Percentiles rank a stretch among this genome's conserved stretches.
phyloP scores from a whole-genome alignment of 805 yeast genomes.

The Yarrowia bubula region DNA sequence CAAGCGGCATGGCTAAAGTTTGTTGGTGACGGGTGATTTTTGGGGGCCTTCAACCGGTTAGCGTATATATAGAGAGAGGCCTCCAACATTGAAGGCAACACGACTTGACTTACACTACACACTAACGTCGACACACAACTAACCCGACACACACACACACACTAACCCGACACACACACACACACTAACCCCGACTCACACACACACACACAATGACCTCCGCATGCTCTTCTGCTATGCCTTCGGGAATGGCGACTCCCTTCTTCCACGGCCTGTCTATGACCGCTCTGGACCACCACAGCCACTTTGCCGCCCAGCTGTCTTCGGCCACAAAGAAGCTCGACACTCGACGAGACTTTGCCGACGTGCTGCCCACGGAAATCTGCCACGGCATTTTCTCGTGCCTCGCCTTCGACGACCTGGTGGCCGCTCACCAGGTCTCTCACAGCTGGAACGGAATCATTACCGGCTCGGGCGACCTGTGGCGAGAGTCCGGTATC shows the following conservation, averaged over 20 bases:
- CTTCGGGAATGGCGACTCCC: constrained; percentile 21
- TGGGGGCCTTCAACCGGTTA: too few species aligned
- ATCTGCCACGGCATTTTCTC: constrained; percentile 11
- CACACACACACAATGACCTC: background rate
- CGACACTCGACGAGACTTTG: constrained; percentile 1
- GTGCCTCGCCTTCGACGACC: constrained; percentile 15
- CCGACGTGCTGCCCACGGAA: constrained; percentile 16
- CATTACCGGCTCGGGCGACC: background rate
- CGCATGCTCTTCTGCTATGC: background rate
- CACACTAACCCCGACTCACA: background rate
- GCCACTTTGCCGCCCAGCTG: constrained; percentile 10
- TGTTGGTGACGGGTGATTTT: background rate
- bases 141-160: background rate
- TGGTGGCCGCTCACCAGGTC: constrained; percentile 9
- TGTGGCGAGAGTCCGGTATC: constrained; percentile 11
- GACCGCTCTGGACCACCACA: constrained; percentile 13
- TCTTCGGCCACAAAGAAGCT: background rate
- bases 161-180: background rate
- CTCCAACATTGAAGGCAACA: too few species aligned
- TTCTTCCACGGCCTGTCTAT: constrained; percentile 8
- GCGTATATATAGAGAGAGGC: background rate
- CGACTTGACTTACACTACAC: background rate
- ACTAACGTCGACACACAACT: background rate
- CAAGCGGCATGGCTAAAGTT: background rate
- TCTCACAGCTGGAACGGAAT: constrained; percentile 1